A percentile compares a stretch with the other conserved stretches of the same genome.
These are phyloP conservation scores for Solanum tarapatanum DNA, from an alignment of 257 asterid genomes.

Conservation along the genomic window DNA sequence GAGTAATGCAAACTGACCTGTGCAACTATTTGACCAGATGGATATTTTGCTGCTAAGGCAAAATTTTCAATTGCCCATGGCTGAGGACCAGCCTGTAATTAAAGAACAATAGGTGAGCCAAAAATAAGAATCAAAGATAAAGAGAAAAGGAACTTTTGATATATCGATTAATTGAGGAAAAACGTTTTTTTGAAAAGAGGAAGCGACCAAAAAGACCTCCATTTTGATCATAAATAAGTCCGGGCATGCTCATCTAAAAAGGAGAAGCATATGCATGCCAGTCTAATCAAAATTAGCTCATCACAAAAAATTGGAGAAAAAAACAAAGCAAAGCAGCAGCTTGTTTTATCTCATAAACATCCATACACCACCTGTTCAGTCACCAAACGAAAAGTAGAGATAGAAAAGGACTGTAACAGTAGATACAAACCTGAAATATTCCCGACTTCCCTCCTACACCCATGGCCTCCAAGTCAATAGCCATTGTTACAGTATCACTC, in stretches of 20 bases:
- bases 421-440: conserved; percentile 74
- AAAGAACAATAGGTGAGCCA: background rate
- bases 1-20: conserved; percentile 40
- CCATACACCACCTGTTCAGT: background rate
- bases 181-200: background rate
- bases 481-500: conserved; percentile 72
- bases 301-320: background rate
- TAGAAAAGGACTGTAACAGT: background rate
- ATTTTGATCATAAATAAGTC: background rate
- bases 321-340: background rate
- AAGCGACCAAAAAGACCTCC: background rate
- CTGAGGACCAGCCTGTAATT: conserved; percentile 87
- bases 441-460: conserved; percentile 92
- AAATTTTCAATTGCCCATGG: conserved; percentile 91
- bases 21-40: conserved; percentile 75
- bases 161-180: background rate
- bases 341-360: background rate
- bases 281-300: background rate
- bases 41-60: conserved; percentile 78
- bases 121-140: background rate
- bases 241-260: background rate
- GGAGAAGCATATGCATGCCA: background rate
- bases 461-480: conserved; percentile 97
- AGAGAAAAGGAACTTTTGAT: background rate
- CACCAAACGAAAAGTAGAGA: background rate